Evolutionary conservation across 805 yeast species (phyloP), one percentile per base, ranked within the genome.

Genomic region (Sugiyamaella mastotermitis): DNA sequence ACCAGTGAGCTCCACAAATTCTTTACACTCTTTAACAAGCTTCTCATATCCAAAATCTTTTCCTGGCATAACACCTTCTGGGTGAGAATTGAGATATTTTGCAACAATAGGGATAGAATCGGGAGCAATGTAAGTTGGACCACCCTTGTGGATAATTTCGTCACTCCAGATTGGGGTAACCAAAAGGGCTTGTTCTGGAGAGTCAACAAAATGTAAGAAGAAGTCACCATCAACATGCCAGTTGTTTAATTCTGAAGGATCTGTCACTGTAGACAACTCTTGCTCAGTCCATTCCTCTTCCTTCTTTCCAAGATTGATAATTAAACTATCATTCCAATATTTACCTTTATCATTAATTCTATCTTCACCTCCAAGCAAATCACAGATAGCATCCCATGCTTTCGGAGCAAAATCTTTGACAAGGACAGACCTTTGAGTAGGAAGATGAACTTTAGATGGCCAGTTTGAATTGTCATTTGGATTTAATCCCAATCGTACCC

Each of bases 201-300:
- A 39, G 15, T 34, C 37, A 17, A 39, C 20, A 14, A 38, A 39
- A 20, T 39, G 42, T 16, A 20, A 10, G 25, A 39, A 39, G 21
- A 37, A 38, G 19, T 39, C 42, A 3, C 42, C 42, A 19, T 39
- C 42, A 4, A 33, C 34, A 34, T 39, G 42, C 42, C 42, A 39
- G 20, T 39, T 39, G 9, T 19, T 34, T 13, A 39, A 26, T 3
- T 41, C 28, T 16, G 15, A 9, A 15, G 42, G 42, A 18, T 39
- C 32, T 7, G 4, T 31, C n/a, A n/a, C n/a, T n/a, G n/a, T n/a
- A 13, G 9, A 11, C 30, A 27, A 11, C 6, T 17, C 30, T 27
- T 14, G 30, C 14, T 17, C 14, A 27, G 17, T 27, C 10, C 14
- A 14, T 7, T 27, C 30, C 6, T 13, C 5, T 3, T 41, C 33